Evolutionary conservation across 768 basidiomycete genomes (phyloP), one percentile per base, ranked within the genome.

Genomic region (Termitomyces sp.): DNA sequence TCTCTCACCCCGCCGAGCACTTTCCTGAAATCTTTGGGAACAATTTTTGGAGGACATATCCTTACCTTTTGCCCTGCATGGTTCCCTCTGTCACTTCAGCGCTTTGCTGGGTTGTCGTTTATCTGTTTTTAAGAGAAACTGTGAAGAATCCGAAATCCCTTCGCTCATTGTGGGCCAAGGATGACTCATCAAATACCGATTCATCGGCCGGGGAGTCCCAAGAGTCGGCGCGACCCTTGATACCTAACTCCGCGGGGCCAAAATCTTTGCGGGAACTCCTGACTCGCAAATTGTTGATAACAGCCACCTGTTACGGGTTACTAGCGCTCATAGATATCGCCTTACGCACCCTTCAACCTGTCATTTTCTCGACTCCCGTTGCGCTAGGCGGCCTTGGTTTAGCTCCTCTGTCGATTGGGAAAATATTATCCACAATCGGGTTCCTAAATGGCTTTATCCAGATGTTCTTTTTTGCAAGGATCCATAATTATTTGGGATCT

Each of bases 341-440:
- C 7, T 82, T 81, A 62, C 82, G 82, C 51, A 78, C 85, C 13
- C 70, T 91, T 13, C 83, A 86, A 44, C 89, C 90, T 0, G 68
- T 90, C 33, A 90, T 88, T 71, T 77, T 82, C 51, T 82, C 87
- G n/a, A 90, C 87, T 0, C 87, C 90, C 13, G 72, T 84, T 49
- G 73, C 76, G 20, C 74, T 83, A 9, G 89, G 89, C 24, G 89
- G 89, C 1, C 77, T 90, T 15, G 87, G 86, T 3, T 73, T 90
- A n/a, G 70, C 79, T 16, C 88, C 90, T 2, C 74, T 81, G 4
- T 69, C 66, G 4, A 91, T 91, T 42, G 90, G 90, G 3, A 78
- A 79, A 41, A 78, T 89, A 53, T 73, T 89, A 16, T 81, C 85
- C 5, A 55, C 73, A 5, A 84, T 78, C 62, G 90, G 87, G 2